A percentile compares a stretch with the other conserved stretches of the same genome.
Evolutionary conservation across 139 green algal species (phyloP).

Genomic region (Zygnema cylindricum): DNA sequence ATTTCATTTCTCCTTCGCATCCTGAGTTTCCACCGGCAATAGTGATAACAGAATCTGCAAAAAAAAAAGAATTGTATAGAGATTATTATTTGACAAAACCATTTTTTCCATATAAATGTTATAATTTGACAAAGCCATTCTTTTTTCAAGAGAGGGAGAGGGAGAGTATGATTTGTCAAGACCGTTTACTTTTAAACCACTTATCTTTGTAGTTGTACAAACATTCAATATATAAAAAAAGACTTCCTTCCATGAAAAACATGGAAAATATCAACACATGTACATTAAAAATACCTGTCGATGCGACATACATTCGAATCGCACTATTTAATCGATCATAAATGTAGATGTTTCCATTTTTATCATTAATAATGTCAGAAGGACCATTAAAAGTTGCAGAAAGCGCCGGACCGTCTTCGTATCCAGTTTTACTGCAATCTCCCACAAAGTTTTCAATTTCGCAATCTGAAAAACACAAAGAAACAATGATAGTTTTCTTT

Average conservation of each 20-base stretch:
- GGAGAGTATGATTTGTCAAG: too few relatives aligned
- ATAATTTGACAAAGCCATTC: too few relatives aligned
- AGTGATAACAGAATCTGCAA: neutral
- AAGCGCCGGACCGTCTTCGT: neutral
- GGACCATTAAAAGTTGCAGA: neutral
- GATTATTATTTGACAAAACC: too few relatives aligned
- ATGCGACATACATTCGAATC: neutral
- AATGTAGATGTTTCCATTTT: neutral
- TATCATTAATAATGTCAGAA: neutral
- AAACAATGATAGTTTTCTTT: neutral
- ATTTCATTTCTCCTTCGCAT: neutral
- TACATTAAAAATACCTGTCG: neutral
- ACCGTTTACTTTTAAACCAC: too few relatives aligned
- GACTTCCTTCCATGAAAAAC: too few relatives aligned
- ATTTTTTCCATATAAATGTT: too few relatives aligned
- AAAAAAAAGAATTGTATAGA: too few relatives aligned
- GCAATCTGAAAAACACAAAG: neutral
- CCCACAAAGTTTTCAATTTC: neutral
- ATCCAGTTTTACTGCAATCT: neutral
- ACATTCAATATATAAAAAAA: too few relatives aligned
- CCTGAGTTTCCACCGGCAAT: neutral
- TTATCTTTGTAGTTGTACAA: too few relatives aligned
- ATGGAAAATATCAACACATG: too few relatives aligned
- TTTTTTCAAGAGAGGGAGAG: too few relatives aligned
- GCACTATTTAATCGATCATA: neutral